Conservation (phyloP, 2,329 filamentous ascomycete genomes). For the Aspergillus hiratsukae region DNA sequence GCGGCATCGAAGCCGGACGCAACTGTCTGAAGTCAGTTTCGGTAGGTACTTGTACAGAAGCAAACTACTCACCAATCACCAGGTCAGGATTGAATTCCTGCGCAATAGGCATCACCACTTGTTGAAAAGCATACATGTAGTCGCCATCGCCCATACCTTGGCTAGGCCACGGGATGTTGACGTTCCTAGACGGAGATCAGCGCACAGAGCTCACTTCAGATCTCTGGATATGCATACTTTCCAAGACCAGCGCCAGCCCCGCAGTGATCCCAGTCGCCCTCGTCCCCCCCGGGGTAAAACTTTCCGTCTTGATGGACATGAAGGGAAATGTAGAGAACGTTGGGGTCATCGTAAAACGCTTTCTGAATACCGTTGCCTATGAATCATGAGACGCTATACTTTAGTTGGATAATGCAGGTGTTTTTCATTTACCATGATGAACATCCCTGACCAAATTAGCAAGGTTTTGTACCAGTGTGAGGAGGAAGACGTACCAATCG, state of each 20-base stretch:
- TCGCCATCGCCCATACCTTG: conserved; percentile 90
- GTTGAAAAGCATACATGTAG: conserved; percentile 93
- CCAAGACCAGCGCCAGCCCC: conserved; percentile 56
- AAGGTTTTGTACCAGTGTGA: not conserved
- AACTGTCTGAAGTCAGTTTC: conserved; percentile 45
- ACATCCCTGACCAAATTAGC: conserved; percentile 52
- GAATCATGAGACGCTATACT: conserved; percentile 13
- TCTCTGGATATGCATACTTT: conserved; percentile 36
- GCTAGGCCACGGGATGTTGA: conserved; percentile 65
- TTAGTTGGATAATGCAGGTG: not conserved
- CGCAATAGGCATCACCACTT: conserved; percentile 93
- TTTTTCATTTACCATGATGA: conserved; percentile 52
- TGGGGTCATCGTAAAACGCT: conserved; percentile 91
- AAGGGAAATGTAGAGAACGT: conserved; percentile 90
- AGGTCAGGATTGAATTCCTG: conserved; percentile 90
- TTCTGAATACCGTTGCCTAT: conserved; percentile 92
- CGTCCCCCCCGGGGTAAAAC: conserved; percentile 71
- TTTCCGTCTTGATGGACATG: conserved; percentile 79
- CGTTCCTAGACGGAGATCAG: conserved; percentile 45
- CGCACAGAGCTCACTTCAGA: not conserved
- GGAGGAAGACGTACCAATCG: conserved; percentile 70
- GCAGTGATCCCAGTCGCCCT: conserved; percentile 57
- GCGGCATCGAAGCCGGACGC: conserved; percentile 96
- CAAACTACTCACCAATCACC: conserved; percentile 63
- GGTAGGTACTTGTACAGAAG: not conserved